phyloP scores from a whole-genome alignment of 2,329 filamentous ascomycete genomes.

The Hypoxylon sp. region DNA sequence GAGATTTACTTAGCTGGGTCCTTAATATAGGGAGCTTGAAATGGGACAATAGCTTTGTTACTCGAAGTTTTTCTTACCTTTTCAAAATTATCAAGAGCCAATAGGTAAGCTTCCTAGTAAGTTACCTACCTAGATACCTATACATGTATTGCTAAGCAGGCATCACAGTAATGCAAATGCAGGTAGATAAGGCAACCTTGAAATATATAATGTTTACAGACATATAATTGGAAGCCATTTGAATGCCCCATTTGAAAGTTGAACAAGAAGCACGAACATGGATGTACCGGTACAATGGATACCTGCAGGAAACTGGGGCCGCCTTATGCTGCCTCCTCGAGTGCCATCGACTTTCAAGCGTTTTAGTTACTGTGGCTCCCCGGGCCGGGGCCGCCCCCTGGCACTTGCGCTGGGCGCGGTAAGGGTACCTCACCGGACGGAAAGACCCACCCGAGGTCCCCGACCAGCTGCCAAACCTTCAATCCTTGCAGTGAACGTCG shows the following conservation, averaged over 20 bases:
- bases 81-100: background rate
- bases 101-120: too few relatives aligned
- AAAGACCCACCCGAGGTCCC: constrained; percentile 36
- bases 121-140: too few relatives aligned
- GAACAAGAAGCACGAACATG: constrained; percentile 4
- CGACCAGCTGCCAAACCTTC: constrained; percentile 29
- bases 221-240: background rate
- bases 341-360: background rate
- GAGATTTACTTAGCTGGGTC: too few relatives aligned
- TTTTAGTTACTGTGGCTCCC: constrained; percentile 30
- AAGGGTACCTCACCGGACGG: constrained; percentile 35
- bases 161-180: background rate
- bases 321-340: background rate
- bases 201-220: too few relatives aligned
- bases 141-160: background rate
- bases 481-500: constrained; percentile 7
- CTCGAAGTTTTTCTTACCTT: background rate
- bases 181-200: too few relatives aligned
- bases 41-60: constrained; percentile 26
- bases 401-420: constrained; percentile 39
- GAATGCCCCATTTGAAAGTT: background rate
- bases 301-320: constrained; percentile 6
- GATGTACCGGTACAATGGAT: constrained; percentile 25
- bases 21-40: background rate
- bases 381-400: constrained; percentile 31